Percentiles rank a stretch among this genome's conserved stretches.
phyloP scores from a whole-genome alignment of 2,329 filamentous ascomycete species.

The Triangularia verruculosa region DNA sequence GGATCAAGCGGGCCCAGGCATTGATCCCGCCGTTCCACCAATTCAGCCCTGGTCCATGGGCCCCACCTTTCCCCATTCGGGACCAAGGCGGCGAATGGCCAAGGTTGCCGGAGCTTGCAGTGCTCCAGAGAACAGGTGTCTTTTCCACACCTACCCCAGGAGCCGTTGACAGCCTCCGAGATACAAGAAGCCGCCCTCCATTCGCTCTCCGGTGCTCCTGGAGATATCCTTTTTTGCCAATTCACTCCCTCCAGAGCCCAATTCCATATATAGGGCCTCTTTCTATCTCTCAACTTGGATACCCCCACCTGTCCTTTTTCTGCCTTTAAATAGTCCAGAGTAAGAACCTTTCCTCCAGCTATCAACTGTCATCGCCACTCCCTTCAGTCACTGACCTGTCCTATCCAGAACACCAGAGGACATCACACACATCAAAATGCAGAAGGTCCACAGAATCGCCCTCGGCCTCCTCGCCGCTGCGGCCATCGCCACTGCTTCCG shows the following conservation, averaged over 20 bases:
- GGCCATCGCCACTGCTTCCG: slow-evolving; percentile 65
- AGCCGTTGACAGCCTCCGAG: slow-evolving; percentile 19
- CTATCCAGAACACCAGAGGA: slow-evolving; percentile 8
- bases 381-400: slow-evolving; percentile 1
- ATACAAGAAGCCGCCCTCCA: slow-evolving; percentile 25
- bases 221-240: slow-evolving; percentile 18
- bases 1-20: not conserved
- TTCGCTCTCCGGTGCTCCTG: slow-evolving; percentile 9
- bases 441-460: slow-evolving; percentile 47
- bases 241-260: slow-evolving; percentile 18
- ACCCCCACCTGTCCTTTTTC: slow-evolving; percentile 21
- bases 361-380: slow-evolving; percentile 2
- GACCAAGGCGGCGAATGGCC: slow-evolving; percentile 17
- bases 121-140: slow-evolving; percentile 26
- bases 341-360: slow-evolving; percentile 16
- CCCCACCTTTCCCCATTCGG: slow-evolving; percentile 19
- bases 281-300: slow-evolving; percentile 8
- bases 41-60: slow-evolving; percentile 7
- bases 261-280: slow-evolving; percentile 16
- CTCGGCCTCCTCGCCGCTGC: slow-evolving; percentile 55
- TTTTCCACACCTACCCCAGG: slow-evolving; percentile 25
- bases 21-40: slow-evolving; percentile 7
- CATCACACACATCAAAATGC: slow-evolving; percentile 39
- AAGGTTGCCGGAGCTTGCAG: slow-evolving; percentile 19
- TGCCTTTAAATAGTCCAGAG: slow-evolving; percentile 28